Base-by-base conservation (phyloP, 1,139 yeast genomes). In the Scheffersomyces titani region DNA sequence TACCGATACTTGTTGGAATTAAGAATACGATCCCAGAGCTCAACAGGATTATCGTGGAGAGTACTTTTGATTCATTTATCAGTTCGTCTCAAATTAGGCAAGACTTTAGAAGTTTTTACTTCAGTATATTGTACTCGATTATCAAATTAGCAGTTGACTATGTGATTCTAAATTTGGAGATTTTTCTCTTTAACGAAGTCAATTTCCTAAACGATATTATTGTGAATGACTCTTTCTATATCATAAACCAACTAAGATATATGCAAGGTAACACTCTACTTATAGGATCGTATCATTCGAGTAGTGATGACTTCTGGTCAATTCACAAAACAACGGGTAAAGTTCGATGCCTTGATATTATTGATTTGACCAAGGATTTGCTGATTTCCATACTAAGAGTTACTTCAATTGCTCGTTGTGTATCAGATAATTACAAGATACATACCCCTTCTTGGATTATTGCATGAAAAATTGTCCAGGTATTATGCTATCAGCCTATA, bases 391-490 rank as follows among this genome's bases (percentile, higher is more conserved):
- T 55, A 19, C 40, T 59, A 30, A 44, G 61, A 24, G 30, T 61
- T 5, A 58, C 55, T 16, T 50, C 55, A 6, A 18, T 40, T 47
- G 61, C 63, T 3, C 49, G 21, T 16, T 24, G 47, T 19, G 18
- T 61, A 9, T 51, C 57, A 20, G 63, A 60, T 46, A 61, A 60
- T 46, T 57, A 55, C 49, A 56, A 59, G n/a, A 49, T 59, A 11
- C 52, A 58, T 40, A 54, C 53, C n/a, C n/a, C 18, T 60, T 60
- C 49, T 47, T 52, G 9, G 51, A 53, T 47, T 49, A 44, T 16
- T 46, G 55, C 44, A 49, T 21, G 9, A 40, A 48, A 11, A 52
- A 52, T 16, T 56, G 52, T 45, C 64, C 64, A 30, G 48, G 52
- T 6, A 52, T 59, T 21, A 21, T 49, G 20, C 21, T 61, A 7